Conservation (phyloP, 2,329 filamentous ascomycete species). For the Claviceps sp. region DNA sequence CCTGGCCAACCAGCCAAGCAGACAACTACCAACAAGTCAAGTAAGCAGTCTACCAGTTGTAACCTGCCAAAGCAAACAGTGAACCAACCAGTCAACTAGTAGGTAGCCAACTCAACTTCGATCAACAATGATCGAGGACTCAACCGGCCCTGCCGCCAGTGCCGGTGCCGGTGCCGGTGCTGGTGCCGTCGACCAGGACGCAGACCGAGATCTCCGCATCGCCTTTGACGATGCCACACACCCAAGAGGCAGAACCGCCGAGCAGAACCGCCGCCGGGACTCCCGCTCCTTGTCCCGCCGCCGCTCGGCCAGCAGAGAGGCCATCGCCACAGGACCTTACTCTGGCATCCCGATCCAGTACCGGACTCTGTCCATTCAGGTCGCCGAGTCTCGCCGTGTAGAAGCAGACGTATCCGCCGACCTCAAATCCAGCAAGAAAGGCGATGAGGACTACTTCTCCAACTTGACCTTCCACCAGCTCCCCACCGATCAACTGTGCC, state of each 20-base stretch:
- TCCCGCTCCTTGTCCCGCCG: conserved; percentile 12
- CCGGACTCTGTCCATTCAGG: conserved; percentile 27
- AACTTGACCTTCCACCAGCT: conserved; percentile 26
- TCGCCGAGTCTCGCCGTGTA: conserved; percentile 22
- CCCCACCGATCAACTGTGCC: conserved; percentile 20
- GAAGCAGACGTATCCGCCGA: conserved; percentile 12
- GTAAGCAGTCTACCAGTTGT: too few relatives aligned
- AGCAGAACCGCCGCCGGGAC: conserved; percentile 1
- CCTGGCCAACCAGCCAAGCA: not conserved
- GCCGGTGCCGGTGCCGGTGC: not conserved
- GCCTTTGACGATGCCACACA: conserved; percentile 13
- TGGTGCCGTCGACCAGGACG: conserved; percentile 11
- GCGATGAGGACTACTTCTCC: conserved; percentile 30
- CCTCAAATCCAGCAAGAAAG: conserved; percentile 15
- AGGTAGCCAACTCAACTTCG: too few relatives aligned
- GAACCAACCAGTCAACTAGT: not conserved
- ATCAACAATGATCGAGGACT: conserved; percentile 10
- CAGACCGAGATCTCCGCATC: conserved; percentile 13
- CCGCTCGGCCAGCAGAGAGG: conserved; percentile 12
- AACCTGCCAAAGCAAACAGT: too few relatives aligned
- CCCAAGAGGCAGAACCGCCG: conserved; percentile 9
- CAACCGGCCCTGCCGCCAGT: not conserved
- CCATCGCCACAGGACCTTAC: conserved; percentile 19
- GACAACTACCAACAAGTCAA: not conserved
- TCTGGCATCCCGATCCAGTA: conserved; percentile 26